phyloP scores from a whole-genome alignment of 2,329 filamentous ascomycete species.

The Paecilomyces fulvus region DNA sequence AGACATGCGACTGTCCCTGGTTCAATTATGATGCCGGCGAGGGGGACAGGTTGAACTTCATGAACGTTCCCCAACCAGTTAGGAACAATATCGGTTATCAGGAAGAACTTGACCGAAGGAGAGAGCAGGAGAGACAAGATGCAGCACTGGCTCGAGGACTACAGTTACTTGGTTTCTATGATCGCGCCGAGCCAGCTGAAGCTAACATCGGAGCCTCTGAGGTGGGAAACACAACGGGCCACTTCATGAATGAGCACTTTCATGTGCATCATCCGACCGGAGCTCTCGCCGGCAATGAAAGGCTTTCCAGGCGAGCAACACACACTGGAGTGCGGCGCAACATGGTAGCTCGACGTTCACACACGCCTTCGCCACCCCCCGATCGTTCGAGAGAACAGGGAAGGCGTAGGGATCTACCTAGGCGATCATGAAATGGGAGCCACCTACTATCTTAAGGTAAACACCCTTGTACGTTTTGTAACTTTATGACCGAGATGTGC shows the following conservation, averaged over 20 bases:
- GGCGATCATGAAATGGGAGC: background rate
- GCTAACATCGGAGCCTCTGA: background rate
- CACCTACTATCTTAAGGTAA: background rate
- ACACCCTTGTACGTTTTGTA: background rate
- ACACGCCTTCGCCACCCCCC: background rate
- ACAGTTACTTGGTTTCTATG: conserved; percentile 21
- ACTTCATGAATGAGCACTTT: conserved; percentile 2
- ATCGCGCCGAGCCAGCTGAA: background rate
- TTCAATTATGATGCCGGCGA: conserved; percentile 57
- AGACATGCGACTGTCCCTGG: conserved; percentile 72
- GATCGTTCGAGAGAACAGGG: background rate
- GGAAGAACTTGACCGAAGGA: conserved; percentile 40
- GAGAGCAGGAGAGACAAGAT: conserved; percentile 42
- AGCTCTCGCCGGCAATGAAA: background rate
- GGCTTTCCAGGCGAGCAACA: background rate
- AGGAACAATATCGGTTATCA: conserved; percentile 30
- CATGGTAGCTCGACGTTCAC: background rate
- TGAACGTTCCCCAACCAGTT: conserved; percentile 37
- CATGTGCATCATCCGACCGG: background rate
- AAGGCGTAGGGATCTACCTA: background rate
- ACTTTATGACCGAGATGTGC: background rate
- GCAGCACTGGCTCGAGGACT: conserved; percentile 45
- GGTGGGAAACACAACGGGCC: conserved; percentile 1
- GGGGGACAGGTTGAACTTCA: conserved; percentile 45
- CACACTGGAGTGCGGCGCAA: background rate